These are phyloP conservation scores for Chalciporus piperatus DNA, from an alignment of 768 basidiomycete genomes.

Conservation along the genomic window DNA sequence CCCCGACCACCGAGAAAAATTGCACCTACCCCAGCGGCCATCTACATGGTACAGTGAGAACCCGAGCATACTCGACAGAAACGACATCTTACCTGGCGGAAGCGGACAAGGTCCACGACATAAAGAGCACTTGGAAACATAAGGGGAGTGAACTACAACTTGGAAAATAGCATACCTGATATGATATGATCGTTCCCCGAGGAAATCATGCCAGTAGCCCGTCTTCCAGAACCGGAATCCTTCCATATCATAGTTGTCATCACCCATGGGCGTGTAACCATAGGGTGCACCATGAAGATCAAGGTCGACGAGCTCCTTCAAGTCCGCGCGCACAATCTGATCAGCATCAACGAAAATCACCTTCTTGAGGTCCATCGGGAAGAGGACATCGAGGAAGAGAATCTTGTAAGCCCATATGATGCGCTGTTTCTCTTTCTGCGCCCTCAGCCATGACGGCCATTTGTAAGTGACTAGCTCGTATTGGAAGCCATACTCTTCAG, in stretches of 20 bases:
- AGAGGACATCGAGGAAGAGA: slow-evolving; percentile 96
- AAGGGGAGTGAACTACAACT: neutral
- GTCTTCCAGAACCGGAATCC: slow-evolving; percentile 99
- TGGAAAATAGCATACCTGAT: slow-evolving; percentile 64
- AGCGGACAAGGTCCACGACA: slow-evolving; percentile 91
- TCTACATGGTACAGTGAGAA: slow-evolving; percentile 25
- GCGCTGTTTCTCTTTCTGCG: slow-evolving; percentile 95
- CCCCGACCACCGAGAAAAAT: neutral
- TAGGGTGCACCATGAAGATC: slow-evolving; percentile 93
- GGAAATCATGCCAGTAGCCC: slow-evolving; percentile 90
- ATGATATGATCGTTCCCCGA: slow-evolving; percentile 85
- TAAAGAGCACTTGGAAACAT: slow-evolving; percentile 73
- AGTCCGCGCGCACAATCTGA: slow-evolving; percentile 94
- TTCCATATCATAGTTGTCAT: slow-evolving; percentile 93
- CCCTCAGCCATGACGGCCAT: slow-evolving; percentile 98
- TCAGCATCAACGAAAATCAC: slow-evolving; percentile 99
- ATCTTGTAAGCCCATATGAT: slow-evolving; percentile 99
- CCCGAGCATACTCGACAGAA: neutral
- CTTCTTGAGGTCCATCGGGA: slow-evolving; percentile 98
- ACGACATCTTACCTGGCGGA: slow-evolving; percentile 66
- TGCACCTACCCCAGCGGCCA: slow-evolving; percentile 55
- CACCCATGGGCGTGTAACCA: slow-evolving; percentile 96
- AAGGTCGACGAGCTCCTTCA: slow-evolving; percentile 91
- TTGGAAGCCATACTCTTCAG: slow-evolving; percentile 87
- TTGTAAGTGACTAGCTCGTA: slow-evolving; percentile 99